A percentile compares a stretch with the other conserved stretches of the same genome.
Evolutionary conservation across 352 stramenopile species (phyloP).

Genomic region (Pythium biforme): DNA sequence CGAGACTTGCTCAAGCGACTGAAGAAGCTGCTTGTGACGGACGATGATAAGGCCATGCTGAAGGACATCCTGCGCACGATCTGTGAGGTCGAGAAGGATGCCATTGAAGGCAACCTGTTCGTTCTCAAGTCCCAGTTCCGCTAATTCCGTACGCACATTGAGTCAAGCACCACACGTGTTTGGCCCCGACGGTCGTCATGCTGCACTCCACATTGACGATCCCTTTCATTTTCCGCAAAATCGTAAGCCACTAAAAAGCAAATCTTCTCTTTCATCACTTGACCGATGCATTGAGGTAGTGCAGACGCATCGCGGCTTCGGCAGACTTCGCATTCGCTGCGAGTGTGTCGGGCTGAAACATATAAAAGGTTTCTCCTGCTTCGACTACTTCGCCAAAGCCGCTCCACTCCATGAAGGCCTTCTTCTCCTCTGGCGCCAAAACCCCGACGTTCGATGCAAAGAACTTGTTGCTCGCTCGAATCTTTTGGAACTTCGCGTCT

Average conservation of each 20-base stretch:
- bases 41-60: constrained; percentile 78
- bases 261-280: constrained; percentile 1
- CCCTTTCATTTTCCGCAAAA: background rate
- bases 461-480: constrained; percentile 71
- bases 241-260: constrained; percentile 1
- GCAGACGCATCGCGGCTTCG: constrained; percentile 5
- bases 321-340: background rate
- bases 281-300: constrained; percentile 2
- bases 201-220: background rate
- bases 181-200: background rate
- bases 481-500: constrained; percentile 68
- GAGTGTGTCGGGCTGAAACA: constrained; percentile 18
- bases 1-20: constrained; percentile 76
- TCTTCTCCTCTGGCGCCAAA: constrained; percentile 2
- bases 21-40: constrained; percentile 79
- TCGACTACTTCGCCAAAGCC: constrained; percentile 38
- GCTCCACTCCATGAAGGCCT: constrained; percentile 51
- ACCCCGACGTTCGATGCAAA: constrained; percentile 54
- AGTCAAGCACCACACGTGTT: background rate
- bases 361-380: constrained; percentile 42
- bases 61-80: constrained; percentile 88
- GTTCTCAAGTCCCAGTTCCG: constrained; percentile 88
- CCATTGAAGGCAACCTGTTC: constrained; percentile 76
- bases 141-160: constrained; percentile 31
- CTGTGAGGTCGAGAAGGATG: constrained; percentile 83